Evolutionary conservation across 306 rosid genomes (phyloP), one percentile per base, ranked within the genome.

Genomic region (Clitoria ternatea): DNA sequence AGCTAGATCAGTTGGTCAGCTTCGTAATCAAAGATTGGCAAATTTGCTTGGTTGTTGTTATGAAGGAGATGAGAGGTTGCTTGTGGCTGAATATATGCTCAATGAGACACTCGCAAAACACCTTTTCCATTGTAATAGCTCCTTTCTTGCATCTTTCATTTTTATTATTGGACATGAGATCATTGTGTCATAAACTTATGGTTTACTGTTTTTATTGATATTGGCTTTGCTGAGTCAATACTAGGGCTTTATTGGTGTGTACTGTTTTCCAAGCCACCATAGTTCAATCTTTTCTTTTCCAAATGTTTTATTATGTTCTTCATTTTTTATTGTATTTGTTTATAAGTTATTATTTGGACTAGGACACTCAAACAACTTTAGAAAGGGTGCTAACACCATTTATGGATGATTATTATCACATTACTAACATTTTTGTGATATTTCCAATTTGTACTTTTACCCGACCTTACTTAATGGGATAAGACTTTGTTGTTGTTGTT

Each of bases 11-110:
- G 95, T 90, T 17, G 97, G 97, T 75, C 95, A 77, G 80, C 95
- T 90, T 35, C 91, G 97, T 44, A 88, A 86, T 83, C 88, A 82
- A 49, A 82, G 95, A 63, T 70, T 88, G 78, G 82, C 83, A 15
- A 88, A 90, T 80, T 82, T 90, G 72, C 91, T 90, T 52, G 94
- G 97, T 33, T 88, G 87, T 66, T 88, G 92, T 62, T 84, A 83
- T 40, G 88, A 90, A 88, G 83, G 75, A 62, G 94, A 90, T n/a
- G 97, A 90, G 76, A 85, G 97, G 81, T 82, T 90, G 82, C 95
- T 90, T 49, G 91, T 90, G 39, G 91, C 89, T 2, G 96, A 90
- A 82, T 88, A 81, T 67, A 86, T 90, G 92, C 92, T 90, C 26
- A 86, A 79, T 61, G 95, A 87, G 84, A 90, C 97, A 77, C 95